Evolutionary conservation across 2,329 filamentous ascomycete genomes (phyloP), one percentile per base, ranked within the genome.

Genomic region (Claviceps paspali): DNA sequence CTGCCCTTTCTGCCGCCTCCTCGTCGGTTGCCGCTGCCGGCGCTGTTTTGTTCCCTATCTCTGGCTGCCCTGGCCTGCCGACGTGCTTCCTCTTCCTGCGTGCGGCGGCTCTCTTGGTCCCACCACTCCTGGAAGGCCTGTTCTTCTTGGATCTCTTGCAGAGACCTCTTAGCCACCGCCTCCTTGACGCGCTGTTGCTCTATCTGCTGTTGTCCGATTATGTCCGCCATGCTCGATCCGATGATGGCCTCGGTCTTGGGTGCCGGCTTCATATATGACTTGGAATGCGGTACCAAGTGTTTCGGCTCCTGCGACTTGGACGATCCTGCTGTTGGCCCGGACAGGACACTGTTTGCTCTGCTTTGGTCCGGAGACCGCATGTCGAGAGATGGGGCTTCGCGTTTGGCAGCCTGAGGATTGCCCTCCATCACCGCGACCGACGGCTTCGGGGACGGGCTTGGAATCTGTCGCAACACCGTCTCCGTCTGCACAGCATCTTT

Each of bases 61-160:
- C 68, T 62, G 31, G 60, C 58, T 40, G 8, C 30, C n/a, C 56
- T 58, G 24, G 51, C 52, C 18, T 55, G 51, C 35, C 60, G 55
- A 31, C 59, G 52, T 3, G 66, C 65, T 43, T 73, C 70, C 42
- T 76, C 75, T 46, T 79, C 73, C 45, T 79, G 78, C 27, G 80
- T 73, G 21, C 82, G 68, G 41, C 70, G 69, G 49, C 79, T 85
- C 56, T 94, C 87, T 43, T 82, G 77, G 46, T 92, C 84, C 86
- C 86, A 94, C 86, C 87, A 94, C 54, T 92, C 79, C 53, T 95
- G 84, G 54, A 98, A 98, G 36, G 85, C 85, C 53, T 98, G 91
- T 58, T 98, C 91, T 46, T 91, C 77, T 55, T 98, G 91, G 41
- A 98, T 98, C 44, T 96, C 91, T 51, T 92, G 79, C 22, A 98